These are phyloP conservation scores for Purpureocillium lavendulum DNA, from an alignment of 2,329 filamentous ascomycete genomes.

Conservation along the genomic window DNA sequence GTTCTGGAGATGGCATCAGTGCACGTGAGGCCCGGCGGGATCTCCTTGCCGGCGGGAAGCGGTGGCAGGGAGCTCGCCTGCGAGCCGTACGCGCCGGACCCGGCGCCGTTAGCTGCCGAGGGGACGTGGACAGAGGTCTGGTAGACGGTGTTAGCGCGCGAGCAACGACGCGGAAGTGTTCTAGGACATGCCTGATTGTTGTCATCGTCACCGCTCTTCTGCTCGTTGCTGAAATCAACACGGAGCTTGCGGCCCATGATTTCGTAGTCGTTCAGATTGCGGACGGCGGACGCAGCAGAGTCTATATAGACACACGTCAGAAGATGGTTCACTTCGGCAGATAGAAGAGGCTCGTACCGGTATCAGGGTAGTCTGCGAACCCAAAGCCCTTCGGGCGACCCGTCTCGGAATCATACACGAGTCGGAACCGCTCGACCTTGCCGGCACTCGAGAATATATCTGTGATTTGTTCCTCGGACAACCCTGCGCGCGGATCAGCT, in stretches of 20 bases:
- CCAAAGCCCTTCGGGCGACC: conserved; percentile 94
- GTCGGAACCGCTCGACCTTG: conserved; percentile 81
- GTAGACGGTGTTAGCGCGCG: neutral
- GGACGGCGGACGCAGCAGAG: conserved; percentile 84
- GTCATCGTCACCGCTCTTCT: conserved; percentile 59
- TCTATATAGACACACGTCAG: conserved; percentile 34
- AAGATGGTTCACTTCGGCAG: neutral
- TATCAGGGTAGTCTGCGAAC: conserved; percentile 91
- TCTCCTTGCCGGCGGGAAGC: conserved; percentile 75
- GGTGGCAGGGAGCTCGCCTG: conserved; percentile 57
- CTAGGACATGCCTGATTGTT: conserved; percentile 13
- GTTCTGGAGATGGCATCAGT: conserved; percentile 90
- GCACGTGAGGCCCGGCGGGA: conserved; percentile 74
- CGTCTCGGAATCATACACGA: conserved; percentile 93
- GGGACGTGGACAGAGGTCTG: conserved; percentile 14
- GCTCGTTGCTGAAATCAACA: conserved; percentile 94
- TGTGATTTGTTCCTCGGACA: conserved; percentile 92
- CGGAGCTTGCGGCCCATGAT: conserved; percentile 90
- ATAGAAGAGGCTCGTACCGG: conserved; percentile 43
- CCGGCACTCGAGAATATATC: conserved; percentile 89
- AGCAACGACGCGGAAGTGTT: neutral
- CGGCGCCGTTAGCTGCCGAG: conserved; percentile 23
- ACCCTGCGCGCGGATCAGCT: conserved; percentile 44
- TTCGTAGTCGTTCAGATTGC: conserved; percentile 92
- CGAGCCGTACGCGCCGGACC: conserved; percentile 21